A percentile compares a stretch with the other conserved stretches of the same genome.
Evolutionary conservation across 2,329 filamentous ascomycete species (phyloP).

Genomic region (Clonostachys chloroleuca): DNA sequence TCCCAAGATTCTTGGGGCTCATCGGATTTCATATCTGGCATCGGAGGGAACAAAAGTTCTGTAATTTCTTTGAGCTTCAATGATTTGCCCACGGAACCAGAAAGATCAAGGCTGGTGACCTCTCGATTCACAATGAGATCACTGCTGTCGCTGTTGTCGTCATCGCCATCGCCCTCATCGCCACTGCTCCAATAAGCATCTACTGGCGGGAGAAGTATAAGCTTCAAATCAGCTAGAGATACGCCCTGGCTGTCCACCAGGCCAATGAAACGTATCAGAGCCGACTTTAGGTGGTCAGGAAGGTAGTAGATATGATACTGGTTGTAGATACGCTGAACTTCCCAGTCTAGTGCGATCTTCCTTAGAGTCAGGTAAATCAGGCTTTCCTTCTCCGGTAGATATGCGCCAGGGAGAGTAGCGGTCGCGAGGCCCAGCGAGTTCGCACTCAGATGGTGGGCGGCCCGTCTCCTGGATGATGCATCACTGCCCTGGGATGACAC

Average conservation of each 20-base stretch:
- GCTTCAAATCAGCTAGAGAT: conserved; percentile 42
- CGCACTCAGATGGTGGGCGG: not conserved
- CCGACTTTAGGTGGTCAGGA: conserved; percentile 46
- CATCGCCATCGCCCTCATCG: conserved; percentile 15
- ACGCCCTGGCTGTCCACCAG: conserved; percentile 38
- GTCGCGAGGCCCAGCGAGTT: not conserved
- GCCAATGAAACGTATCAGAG: conserved; percentile 46
- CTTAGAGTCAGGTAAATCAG: conserved; percentile 47
- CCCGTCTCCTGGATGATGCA: not conserved
- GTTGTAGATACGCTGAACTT: conserved; percentile 49
- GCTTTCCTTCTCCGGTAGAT: conserved; percentile 37
- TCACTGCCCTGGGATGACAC: conserved; percentile 15
- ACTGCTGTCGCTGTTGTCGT: conserved; percentile 4
- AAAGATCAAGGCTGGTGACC: conserved; percentile 49
- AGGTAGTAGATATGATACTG: conserved; percentile 51
- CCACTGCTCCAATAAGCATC: conserved; percentile 9
- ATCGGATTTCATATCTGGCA: conserved; percentile 7
- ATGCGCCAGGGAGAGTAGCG: conserved; percentile 34
- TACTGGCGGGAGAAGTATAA: conserved; percentile 33
- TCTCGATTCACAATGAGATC: conserved; percentile 15
- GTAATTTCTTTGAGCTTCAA: conserved; percentile 47
- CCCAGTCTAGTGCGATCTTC: conserved; percentile 49
- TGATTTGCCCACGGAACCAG: conserved; percentile 43
- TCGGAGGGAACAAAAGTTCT: conserved; percentile 42
- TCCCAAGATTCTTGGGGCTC: conserved; percentile 52